Conservation (phyloP, 306 rosid species). For the Mucuna pruriens region DNA sequence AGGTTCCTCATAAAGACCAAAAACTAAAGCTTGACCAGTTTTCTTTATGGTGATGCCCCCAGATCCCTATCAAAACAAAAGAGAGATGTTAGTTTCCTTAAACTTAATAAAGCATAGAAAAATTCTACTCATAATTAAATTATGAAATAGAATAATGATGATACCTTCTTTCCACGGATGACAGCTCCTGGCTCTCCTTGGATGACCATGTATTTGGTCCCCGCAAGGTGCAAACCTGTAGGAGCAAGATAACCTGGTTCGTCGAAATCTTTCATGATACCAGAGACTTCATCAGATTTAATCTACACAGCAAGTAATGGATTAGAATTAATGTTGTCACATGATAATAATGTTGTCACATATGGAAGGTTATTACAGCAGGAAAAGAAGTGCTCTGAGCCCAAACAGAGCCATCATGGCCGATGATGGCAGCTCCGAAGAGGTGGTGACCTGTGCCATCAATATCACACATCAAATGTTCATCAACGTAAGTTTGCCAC, state of each 20-base stretch:
- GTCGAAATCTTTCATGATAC: constrained; percentile 79
- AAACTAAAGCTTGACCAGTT: constrained; percentile 87
- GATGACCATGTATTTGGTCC: constrained; percentile 89
- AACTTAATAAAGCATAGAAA: neutral
- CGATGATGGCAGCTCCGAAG: constrained; percentile 75
- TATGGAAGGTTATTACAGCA: constrained; percentile 50
- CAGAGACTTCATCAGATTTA: constrained; percentile 65
- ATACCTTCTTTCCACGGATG: constrained; percentile 94
- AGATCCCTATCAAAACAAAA: constrained; percentile 59
- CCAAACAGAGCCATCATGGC: constrained; percentile 90
- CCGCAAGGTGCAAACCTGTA: constrained; percentile 79
- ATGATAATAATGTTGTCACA: neutral
- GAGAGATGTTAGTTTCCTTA: neutral
- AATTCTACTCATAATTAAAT: constrained; percentile 11
- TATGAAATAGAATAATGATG: too few species aligned
- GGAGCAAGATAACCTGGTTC: constrained; percentile 98
- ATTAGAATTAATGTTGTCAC: neutral
- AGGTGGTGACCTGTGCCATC: constrained; percentile 89
- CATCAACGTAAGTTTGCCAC: constrained; percentile 97
- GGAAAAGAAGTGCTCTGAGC: constrained; percentile 92
- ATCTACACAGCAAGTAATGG: constrained; percentile 39
- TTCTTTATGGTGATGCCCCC: constrained; percentile 96
- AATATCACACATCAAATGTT: constrained; percentile 96
- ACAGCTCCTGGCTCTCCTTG: constrained; percentile 97
- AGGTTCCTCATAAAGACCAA: constrained; percentile 90